Evolutionary conservation across 2,329 filamentous ascomycete genomes (phyloP), one percentile per base, ranked within the genome.

Genomic region (Escovopsis sp.): DNA sequence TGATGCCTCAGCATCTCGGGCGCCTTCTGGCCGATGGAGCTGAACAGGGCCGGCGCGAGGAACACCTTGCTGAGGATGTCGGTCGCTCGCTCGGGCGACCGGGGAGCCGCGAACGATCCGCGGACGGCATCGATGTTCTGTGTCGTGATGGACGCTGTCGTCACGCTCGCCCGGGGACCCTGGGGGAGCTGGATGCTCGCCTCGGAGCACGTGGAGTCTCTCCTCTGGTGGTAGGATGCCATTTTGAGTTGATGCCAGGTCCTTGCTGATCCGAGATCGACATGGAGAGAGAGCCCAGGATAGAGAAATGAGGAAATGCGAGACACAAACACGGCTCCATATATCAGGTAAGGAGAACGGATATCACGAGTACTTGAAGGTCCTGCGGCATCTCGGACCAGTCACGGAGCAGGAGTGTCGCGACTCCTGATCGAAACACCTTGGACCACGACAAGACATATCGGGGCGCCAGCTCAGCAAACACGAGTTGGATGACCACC

Each of bases 71-170:
- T 71, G 35, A 75, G 59, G 16, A 75, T 51, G 34, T 72, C 68
- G 4, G 70, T 61, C 14, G 70, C 71, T 41, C 65, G 57, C 17
- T 66, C 63, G 19, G 59, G 60, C 10, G 63, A 60, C 40, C 65
- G 61, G 3, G 66, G 58, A 35, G 55, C 63, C 12, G 65, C 63
- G 31, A 72, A 53, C 27, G 70, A 60, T 37, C 65, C 64, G 35
- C 64, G 58, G 41, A 63, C 68, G 25, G 63, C 64, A 43, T n/a
- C n/a, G n/a, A n/a, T n/a, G n/a, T 66, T 70, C 23, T 68, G 69
- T 4, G 66, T 62, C 11, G 68, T 73, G 43, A 75, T 65, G 19
- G 68, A 71, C 4, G 71, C 70, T 41, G 70, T 70, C 10, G 70
- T 75, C 23, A 65, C 66, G 36, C 61, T 62, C 19, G 70, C 66